A percentile compares a stretch with the other conserved stretches of the same genome.
Conservation (phyloP, 768 basidiomycete genomes). For the Hebeloma cylindrosporum region DNA sequence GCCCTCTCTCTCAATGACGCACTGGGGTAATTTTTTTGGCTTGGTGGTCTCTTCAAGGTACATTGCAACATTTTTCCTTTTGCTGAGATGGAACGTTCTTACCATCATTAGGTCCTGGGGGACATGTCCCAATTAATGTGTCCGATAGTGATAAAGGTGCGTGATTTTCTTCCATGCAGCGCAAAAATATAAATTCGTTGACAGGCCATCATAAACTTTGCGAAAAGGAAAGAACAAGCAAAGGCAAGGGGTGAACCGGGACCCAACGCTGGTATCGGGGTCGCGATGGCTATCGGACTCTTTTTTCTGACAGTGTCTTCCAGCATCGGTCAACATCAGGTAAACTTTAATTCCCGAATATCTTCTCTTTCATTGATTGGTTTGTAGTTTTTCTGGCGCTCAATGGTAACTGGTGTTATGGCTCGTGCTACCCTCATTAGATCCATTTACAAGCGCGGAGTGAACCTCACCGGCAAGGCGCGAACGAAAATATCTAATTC, state of each 20-base stretch:
- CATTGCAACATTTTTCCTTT: not conserved
- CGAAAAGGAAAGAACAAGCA: slow-evolving; percentile 46
- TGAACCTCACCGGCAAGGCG: slow-evolving; percentile 64
- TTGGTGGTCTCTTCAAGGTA: slow-evolving; percentile 60
- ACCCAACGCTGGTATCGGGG: slow-evolving; percentile 51
- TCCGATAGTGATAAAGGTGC: slow-evolving; percentile 59
- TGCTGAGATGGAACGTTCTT: not conserved
- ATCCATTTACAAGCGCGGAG: slow-evolving; percentile 68
- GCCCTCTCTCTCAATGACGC: slow-evolving; percentile 63
- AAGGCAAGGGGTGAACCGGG: slow-evolving; percentile 31
- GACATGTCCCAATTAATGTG: slow-evolving; percentile 64
- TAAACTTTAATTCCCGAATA: slow-evolving; percentile 18
- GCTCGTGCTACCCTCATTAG: slow-evolving; percentile 66
- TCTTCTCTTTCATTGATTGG: not conserved
- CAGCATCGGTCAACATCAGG: slow-evolving; percentile 65
- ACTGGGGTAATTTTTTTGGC: slow-evolving; percentile 60
- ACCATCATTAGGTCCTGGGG: slow-evolving; percentile 48
- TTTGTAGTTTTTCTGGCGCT: slow-evolving; percentile 65
- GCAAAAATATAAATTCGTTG: not conserved
- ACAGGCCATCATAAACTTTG: slow-evolving; percentile 61
- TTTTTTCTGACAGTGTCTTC: slow-evolving; percentile 48
- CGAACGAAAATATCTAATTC: slow-evolving; percentile 62
- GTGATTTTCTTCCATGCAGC: not conserved
- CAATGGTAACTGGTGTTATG: slow-evolving; percentile 66
- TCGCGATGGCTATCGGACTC: slow-evolving; percentile 59